These are phyloP conservation scores for Phylloboletellus chloephorus DNA, from an alignment of 1,284 basidiomycete species.

Conservation along the genomic window DNA sequence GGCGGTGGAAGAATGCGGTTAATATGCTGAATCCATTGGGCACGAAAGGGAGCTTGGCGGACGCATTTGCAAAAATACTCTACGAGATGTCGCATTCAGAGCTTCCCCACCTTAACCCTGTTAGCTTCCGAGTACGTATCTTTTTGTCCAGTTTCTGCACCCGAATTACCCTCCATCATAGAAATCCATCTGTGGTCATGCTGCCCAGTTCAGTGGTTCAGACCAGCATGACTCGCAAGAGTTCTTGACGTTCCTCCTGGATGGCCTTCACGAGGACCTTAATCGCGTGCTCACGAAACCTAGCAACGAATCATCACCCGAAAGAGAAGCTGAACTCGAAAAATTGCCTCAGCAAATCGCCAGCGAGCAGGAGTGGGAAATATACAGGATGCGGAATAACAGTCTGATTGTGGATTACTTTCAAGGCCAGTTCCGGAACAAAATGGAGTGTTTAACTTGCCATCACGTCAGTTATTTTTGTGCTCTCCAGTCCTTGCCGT, in stretches of 20 bases:
- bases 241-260: slow-evolving; percentile 90
- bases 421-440: slow-evolving; percentile 94
- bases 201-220: slow-evolving; percentile 84
- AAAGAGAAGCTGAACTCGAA: slow-evolving; percentile 86
- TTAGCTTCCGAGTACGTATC: slow-evolving; percentile 74
- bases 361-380: slow-evolving; percentile 90
- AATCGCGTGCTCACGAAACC: slow-evolving; percentile 85
- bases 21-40: slow-evolving; percentile 87
- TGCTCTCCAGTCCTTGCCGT: slow-evolving; percentile 3
- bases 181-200: slow-evolving; percentile 82
- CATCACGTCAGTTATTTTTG: slow-evolving; percentile 63
- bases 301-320: slow-evolving; percentile 66
- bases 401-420: slow-evolving; percentile 95
- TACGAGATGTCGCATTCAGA: slow-evolving; percentile 88
- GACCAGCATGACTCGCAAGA: slow-evolving; percentile 99
- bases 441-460: slow-evolving; percentile 88
- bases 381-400: slow-evolving; percentile 89
- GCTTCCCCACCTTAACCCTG: slow-evolving; percentile 78
- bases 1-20: slow-evolving; percentile 82
- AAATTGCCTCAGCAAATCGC: slow-evolving; percentile 83
- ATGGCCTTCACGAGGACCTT: slow-evolving; percentile 94
- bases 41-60: slow-evolving; percentile 80
- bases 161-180: slow-evolving; percentile 27
- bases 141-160: not conserved
- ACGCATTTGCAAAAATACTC: slow-evolving; percentile 80